Percentiles rank a stretch among this genome's conserved stretches.
phyloP scores from a whole-genome alignment of 1,284 basidiomycete species.

The Pyrrhoderma lamaoense region DNA sequence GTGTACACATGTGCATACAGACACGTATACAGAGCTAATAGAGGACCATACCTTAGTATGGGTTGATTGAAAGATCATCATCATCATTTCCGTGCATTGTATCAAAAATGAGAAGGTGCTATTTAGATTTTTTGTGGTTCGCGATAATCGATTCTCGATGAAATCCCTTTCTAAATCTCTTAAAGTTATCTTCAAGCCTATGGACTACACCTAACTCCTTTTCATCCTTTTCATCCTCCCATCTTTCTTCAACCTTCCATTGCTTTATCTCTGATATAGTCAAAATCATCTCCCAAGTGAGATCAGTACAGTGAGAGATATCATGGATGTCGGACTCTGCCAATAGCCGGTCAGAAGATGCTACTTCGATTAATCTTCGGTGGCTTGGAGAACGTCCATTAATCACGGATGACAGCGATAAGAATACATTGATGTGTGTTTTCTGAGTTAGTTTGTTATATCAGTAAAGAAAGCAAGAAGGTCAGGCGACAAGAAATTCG shows the following conservation, averaged over 20 bases:
- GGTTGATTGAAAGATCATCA: no score
- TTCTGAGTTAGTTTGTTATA: constrained; percentile 33
- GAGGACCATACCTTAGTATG: no score
- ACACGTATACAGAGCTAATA: no score
- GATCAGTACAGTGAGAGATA: constrained; percentile 40
- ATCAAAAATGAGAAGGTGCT: no score
- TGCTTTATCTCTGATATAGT: constrained; percentile 55
- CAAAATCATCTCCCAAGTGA: constrained; percentile 65
- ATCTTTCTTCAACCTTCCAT: constrained; percentile 58
- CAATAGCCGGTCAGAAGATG: constrained; percentile 56
- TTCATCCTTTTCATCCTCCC: constrained; percentile 36
- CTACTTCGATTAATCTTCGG: constrained; percentile 49
- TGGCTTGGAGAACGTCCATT: constrained; percentile 61
- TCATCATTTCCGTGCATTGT: no score
- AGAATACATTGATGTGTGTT: constrained; percentile 59
- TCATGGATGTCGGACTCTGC: constrained; percentile 72
- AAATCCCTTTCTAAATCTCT: constrained; percentile 32
- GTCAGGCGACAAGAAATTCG: no score
- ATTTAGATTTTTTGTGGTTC: background rate
- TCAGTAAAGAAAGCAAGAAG: constrained; percentile 20
- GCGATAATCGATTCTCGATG: background rate
- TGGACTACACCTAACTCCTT: constrained; percentile 54
- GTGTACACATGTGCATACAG: no score
- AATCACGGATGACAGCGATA: constrained; percentile 74
- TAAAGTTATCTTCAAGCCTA: constrained; percentile 61